phyloP scores from a whole-genome alignment of 2,329 filamentous ascomycete species.

The Colletotrichum orbiculare region DNA sequence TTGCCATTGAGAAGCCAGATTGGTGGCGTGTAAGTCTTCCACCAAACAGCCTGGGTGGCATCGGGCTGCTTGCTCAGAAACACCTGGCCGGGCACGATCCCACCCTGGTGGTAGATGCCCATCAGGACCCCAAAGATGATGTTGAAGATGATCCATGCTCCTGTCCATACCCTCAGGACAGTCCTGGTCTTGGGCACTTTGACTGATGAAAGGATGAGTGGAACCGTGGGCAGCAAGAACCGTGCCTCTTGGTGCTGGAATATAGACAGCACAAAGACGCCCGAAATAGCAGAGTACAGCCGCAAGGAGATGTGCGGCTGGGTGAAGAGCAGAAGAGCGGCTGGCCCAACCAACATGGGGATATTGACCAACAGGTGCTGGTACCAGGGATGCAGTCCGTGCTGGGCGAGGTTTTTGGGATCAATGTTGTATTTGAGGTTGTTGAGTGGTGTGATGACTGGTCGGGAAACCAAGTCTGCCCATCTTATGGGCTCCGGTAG shows the following conservation, averaged over 20 bases:
- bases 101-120: conserved; percentile 86
- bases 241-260: conserved; percentile 86
- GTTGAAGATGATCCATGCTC: conserved; percentile 77
- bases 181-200: conserved; percentile 68
- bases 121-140: conserved; percentile 74
- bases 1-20: conserved; percentile 84
- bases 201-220: conserved; percentile 80
- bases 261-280: conserved; percentile 75
- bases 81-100: conserved; percentile 79
- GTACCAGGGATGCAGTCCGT: conserved; percentile 83
- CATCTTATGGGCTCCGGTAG: conserved; percentile 71
- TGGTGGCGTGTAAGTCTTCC: conserved; percentile 87
- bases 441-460: conserved; percentile 81
- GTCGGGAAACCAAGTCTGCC: conserved; percentile 70
- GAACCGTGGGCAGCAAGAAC: conserved; percentile 80
- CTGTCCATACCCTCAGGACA: conserved; percentile 65
- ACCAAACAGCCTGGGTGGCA: conserved; percentile 79
- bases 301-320: conserved; percentile 68
- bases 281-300: conserved; percentile 79
- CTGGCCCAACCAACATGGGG: conserved; percentile 78
- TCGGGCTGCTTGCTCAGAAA: conserved; percentile 78
- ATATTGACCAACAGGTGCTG: conserved; percentile 80
- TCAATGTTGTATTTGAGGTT: conserved; percentile 81
- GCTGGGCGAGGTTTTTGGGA: conserved; percentile 75
- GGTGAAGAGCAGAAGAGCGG: conserved; percentile 69